Percentiles rank a stretch among this genome's conserved stretches.
phyloP scores from a whole-genome alignment of 345 rosid species.

The Eutrema heterophyllum region DNA sequence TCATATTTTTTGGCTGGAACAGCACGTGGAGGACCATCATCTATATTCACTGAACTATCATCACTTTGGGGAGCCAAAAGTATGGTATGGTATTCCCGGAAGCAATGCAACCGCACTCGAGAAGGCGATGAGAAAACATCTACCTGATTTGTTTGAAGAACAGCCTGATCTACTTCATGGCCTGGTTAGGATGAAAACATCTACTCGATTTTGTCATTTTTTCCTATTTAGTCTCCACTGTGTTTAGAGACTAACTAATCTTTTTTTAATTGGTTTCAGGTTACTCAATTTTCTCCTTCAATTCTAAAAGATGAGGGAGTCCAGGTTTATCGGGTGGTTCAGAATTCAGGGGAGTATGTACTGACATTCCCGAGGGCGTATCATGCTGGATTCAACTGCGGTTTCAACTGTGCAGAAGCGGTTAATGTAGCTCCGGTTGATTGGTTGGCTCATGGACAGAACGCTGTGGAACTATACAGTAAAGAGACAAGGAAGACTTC shows the following conservation, averaged over 20 bases:
- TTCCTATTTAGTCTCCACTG: neutral
- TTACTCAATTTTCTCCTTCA: conserved; percentile 92
- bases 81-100: conserved; percentile 97
- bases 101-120: conserved; percentile 74
- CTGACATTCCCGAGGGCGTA: conserved; percentile 96
- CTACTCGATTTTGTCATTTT: neutral
- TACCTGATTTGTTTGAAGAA: conserved; percentile 89
- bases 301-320: conserved; percentile 78
- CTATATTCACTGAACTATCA: conserved; percentile 80
- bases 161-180: conserved; percentile 83
- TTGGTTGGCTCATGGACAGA: conserved; percentile 91
- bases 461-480: conserved; percentile 86
- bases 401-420: conserved; percentile 99
- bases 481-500: conserved; percentile 79
- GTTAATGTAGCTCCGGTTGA: conserved; percentile 98
- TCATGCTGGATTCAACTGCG: conserved; percentile 97
- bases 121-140: conserved; percentile 62
- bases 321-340: conserved; percentile 70
- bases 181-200: conserved; percentile 42
- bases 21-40: conserved; percentile 99
- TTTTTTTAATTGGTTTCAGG: conserved; percentile 40
- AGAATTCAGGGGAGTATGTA: conserved; percentile 83
- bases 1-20: neutral
- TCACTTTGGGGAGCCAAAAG: conserved; percentile 84
- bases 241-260: neutral